Evolutionary conservation across 169 alveolate species (phyloP).

Genomic region (Eimeria falciformis): DNA sequence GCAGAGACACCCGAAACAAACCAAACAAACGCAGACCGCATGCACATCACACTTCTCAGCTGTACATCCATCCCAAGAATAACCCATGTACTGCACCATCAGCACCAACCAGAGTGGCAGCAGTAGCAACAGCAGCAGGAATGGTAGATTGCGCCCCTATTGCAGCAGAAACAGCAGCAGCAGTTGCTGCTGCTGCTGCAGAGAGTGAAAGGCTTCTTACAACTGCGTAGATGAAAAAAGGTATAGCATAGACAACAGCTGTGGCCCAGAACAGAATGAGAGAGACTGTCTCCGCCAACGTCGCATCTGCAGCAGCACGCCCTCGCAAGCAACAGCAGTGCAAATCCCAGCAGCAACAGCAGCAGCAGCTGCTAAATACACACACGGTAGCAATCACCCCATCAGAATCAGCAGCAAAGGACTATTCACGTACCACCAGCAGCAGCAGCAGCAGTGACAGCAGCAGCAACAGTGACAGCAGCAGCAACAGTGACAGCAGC

Average conservation of each 20-base stretch:
- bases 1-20: too few relatives aligned
- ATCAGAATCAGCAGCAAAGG: neutral
- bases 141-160: neutral
- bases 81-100: too few relatives aligned
- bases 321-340: neutral
- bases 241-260: neutral
- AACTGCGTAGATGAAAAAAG: constrained; percentile 14
- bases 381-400: neutral
- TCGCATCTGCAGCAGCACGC: constrained; percentile 37
- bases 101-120: neutral
- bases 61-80: neutral
- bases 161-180: constrained; percentile 23
- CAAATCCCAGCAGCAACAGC: constrained; percentile 14
- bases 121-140: neutral
- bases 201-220: neutral
- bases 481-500: constrained; percentile 59
- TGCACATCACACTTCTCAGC: neutral
- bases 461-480: constrained; percentile 4
- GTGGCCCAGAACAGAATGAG: constrained; percentile 28
- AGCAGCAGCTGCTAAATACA: neutral
- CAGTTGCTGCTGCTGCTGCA: neutral
- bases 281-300: constrained; percentile 33
- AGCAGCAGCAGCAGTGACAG: constrained; percentile 31
- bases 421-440: neutral
- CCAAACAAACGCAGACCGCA: neutral